Conservation (phyloP, 176 grass and related monocot species). For the Musa beccarii region DNA sequence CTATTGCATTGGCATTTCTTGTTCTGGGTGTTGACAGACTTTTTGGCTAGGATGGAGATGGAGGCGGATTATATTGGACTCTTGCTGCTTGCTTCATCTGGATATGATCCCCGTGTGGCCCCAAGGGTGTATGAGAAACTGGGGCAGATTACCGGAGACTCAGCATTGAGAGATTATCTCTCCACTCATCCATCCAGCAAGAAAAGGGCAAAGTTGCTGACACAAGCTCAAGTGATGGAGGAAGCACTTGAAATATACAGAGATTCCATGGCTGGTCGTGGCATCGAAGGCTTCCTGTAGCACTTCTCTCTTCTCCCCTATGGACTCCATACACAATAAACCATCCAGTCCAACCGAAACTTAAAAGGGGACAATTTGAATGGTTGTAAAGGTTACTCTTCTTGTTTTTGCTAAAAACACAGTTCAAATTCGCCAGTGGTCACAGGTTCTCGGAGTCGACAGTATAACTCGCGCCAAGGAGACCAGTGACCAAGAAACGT, state of each 20-base stretch:
- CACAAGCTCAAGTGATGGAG: constrained; percentile 56
- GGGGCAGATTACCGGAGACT: constrained; percentile 59
- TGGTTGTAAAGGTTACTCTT: neutral
- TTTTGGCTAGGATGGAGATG: constrained; percentile 71
- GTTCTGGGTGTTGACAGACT: constrained; percentile 11
- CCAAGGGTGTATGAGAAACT: constrained; percentile 72
- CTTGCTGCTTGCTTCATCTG: constrained; percentile 74
- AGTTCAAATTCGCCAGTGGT: neutral
- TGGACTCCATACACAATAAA: neutral
- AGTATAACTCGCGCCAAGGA: neutral
- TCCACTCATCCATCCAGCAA: constrained; percentile 88
- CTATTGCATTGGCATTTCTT: neutral
- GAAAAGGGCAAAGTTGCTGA: constrained; percentile 62
- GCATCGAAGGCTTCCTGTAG: constrained; percentile 77
- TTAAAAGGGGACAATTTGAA: neutral
- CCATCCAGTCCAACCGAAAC: neutral
- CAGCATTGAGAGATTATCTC: constrained; percentile 53
- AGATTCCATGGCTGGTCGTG: constrained; percentile 36
- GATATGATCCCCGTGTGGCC: constrained; percentile 79
- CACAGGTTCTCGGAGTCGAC: neutral
- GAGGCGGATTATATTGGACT: constrained; percentile 94
- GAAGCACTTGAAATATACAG: constrained; percentile 66
- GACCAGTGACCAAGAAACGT: neutral
- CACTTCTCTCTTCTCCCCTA: neutral
- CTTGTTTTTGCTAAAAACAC: neutral